phyloP scores from a whole-genome alignment of 768 basidiomycete species.

The Trichaptum fuscoviolaceum region DNA sequence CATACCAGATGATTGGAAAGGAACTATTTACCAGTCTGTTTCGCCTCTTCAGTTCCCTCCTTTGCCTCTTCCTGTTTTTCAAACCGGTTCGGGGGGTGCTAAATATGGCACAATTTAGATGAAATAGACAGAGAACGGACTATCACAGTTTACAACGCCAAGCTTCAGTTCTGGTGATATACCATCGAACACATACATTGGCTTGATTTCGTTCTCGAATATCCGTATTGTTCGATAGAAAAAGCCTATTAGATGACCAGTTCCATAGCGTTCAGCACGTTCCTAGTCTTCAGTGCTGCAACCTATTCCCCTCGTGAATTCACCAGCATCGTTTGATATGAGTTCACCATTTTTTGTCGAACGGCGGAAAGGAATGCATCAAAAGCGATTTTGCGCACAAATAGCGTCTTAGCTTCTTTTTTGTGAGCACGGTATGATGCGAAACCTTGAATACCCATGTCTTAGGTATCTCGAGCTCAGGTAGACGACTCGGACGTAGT shows the following conservation, averaged over 20 bases:
- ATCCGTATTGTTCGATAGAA: constrained; percentile 98
- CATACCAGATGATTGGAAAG: constrained; percentile 63
- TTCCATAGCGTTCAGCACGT: background rate
- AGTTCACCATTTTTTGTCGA: constrained; percentile 91
- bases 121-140: constrained; percentile 4
- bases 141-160: constrained; percentile 70
- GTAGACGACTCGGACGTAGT: no score
- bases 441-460: constrained; percentile 94
- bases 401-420: constrained; percentile 94
- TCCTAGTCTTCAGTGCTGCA: background rate
- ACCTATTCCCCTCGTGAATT: constrained; percentile 69
- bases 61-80: constrained; percentile 89
- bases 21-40: constrained; percentile 69
- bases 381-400: constrained; percentile 96
- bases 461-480: no score
- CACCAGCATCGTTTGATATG: constrained; percentile 95
- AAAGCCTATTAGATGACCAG: constrained; percentile 95
- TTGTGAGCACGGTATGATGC: constrained; percentile 51
- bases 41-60: constrained; percentile 92
- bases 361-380: constrained; percentile 99
- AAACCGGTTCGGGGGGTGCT: constrained; percentile 96
- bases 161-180: constrained; percentile 97
- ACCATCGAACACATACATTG: constrained; percentile 96
- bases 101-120: constrained; percentile 6
- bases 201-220: constrained; percentile 98